Conservation (phyloP, 495 filamentous ascomycete genomes). For the Astrothelium subdiscretum region DNA sequence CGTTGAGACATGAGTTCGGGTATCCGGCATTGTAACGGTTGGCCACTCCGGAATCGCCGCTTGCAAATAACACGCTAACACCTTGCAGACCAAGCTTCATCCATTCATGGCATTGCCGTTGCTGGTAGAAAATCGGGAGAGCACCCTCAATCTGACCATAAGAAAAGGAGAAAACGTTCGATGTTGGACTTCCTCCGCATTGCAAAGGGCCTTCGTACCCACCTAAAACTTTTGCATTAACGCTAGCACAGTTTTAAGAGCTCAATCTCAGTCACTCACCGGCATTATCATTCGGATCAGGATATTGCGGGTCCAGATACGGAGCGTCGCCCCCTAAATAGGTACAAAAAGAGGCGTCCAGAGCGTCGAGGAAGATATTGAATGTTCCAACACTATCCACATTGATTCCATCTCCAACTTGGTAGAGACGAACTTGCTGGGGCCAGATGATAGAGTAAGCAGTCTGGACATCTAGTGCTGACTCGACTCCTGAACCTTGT, state of each 20-base stretch:
- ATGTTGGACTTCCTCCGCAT: conserved; percentile 24
- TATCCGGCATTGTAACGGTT: conserved; percentile 14
- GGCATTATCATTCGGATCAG: conserved; percentile 9
- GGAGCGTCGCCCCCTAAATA: conserved; percentile 11
- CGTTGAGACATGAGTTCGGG: conserved; percentile 28
- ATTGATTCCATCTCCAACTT: conserved; percentile 11
- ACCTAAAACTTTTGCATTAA: not conserved
- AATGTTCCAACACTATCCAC: conserved; percentile 13
- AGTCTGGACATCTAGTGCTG: conserved; percentile 11
- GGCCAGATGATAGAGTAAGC: conserved; percentile 13
- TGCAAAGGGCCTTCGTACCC: conserved; percentile 28
- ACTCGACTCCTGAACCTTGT: conserved; percentile 8
- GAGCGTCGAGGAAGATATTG: conserved; percentile 16
- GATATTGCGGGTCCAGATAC: conserved; percentile 10
- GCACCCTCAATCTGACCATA: conserved; percentile 14
- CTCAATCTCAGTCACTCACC: no score
- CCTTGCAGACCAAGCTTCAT: conserved; percentile 15
- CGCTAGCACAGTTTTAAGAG: no score
- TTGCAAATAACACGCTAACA: conserved; percentile 13
- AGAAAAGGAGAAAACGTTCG: conserved; percentile 9
- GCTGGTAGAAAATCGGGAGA: conserved; percentile 12
- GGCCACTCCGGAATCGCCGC: conserved; percentile 10
- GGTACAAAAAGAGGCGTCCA: conserved; percentile 11
- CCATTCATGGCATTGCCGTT: conserved; percentile 12
- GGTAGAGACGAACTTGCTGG: conserved; percentile 7